Evolutionary conservation across 305 asterid species (phyloP), one percentile per base, ranked within the genome.

Genomic region (Caryopteris hybrid): DNA sequence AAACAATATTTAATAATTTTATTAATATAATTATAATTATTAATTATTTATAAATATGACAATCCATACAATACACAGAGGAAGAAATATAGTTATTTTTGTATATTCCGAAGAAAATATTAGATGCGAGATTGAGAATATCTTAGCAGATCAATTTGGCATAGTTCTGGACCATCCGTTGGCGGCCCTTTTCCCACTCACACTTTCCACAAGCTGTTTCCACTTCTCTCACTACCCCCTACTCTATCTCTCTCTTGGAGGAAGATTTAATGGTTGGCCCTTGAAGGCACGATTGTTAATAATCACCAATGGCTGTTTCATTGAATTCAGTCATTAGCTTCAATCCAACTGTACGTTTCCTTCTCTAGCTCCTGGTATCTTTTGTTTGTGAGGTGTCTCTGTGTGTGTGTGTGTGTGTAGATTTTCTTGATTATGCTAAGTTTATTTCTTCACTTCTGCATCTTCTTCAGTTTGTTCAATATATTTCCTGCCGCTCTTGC

Each of bases 251-350:
- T 64, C 57, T 53, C 31, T 27, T 0, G 6, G 22, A 18, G 11
- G 38, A 8, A 43, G 46, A 4, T 25, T 79, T 42, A 52, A 82
- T 79, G 84, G 79, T 76, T 62, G 78, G 78, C 62, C 74, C 81
- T 55, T 79, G 22, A 66, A 51, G 25, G 8, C 22, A 6, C 60
- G 13, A 27, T 69, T 69, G 21, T 43, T n/a, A 16, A 12, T 69
- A 51, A 3, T 8, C 64, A 68, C 68, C 25, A 39, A 87, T 87
- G 90, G 87, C 85, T 64, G 85, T 81, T 81, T 81, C 91, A 6
- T 62, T 87, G 59, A 87, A 84, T 65, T 82, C 90, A 52, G 77
- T 83, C 81, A 60, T 66, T 68, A 47, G 69, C 76, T 87, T 87
- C 82, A 73, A 69, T 59, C 83, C 86, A 42, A 46, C 76, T 8